Evolutionary conservation across 345 rosid species (phyloP), one percentile per base, ranked within the genome.

Genomic region (Excoecaria agallocha): DNA sequence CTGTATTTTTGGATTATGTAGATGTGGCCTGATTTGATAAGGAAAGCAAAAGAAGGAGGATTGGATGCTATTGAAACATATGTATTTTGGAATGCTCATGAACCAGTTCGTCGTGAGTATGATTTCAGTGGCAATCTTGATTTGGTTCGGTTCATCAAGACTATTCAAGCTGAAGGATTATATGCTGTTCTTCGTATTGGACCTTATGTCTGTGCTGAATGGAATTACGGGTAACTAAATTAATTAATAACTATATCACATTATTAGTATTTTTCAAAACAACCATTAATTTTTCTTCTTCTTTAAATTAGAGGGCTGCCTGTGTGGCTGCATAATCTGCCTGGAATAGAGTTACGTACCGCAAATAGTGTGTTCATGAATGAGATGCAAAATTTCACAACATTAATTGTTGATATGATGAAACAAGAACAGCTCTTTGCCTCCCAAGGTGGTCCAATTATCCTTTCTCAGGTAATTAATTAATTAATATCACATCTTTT

Each of bases 391-490:
- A 91, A 87, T 7, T 93, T 89, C 41, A 88, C 92, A 8, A 73
- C 86, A 4, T 59, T 85, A 70, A 90, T 91, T 55, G 91, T 91
- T 13, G 74, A 90, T 3, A 86, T 86, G 93, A 66, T 82, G 68
- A 93, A 87, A 35, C 12, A 79, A 30, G 95, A 87, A 76, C 87
- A 82, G 0, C 84, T 93, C 0, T 91, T 91, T 55, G 94, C 94
- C 1, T 85, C 93, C 0, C 98, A 91, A 78, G 98, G 97, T 5
- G 98, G 97, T 1, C 91, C 91, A 5, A 86, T 93, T 56, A 88
- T 91, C 41, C 57, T 93, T 16, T 85, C 98, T 68, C 97, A 89
- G 93, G 89, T 30, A 30, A 30, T 30, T 30, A 30, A 30, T 30
- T 30, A 30, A 30, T 30, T 30, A 30, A 30, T 30, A 30, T 30